Conservation (phyloP, 192 early-diverging fungal genomes). For the Rhizophagus sp. region DNA sequence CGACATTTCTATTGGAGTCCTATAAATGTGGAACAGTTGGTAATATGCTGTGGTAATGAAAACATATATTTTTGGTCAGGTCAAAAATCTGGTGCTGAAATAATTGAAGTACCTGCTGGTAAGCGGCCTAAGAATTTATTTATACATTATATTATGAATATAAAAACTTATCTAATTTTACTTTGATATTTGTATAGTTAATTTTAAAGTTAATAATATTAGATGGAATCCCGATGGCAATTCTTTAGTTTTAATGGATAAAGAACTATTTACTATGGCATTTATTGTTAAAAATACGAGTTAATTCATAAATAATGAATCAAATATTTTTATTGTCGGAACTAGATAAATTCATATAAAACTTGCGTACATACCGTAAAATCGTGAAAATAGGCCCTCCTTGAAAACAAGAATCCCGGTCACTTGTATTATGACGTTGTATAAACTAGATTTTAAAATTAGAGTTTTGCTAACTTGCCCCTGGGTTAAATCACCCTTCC, state of each 20-base stretch:
- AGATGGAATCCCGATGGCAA: conserved; percentile 75
- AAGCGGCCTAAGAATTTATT: conserved; percentile 7
- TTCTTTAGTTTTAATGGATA: conserved; percentile 68
- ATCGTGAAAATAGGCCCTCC: too few relatives aligned
- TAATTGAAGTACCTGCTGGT: conserved; percentile 57
- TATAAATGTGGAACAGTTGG: conserved; percentile 48
- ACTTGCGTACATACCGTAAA: too few relatives aligned
- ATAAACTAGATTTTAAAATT: too few relatives aligned
- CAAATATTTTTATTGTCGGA: too few relatives aligned
- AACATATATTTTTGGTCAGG: conserved; percentile 64
- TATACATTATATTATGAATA: neutral
- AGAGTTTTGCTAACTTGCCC: too few relatives aligned
- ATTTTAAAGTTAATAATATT: conserved; percentile 61
- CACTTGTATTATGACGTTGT: too few relatives aligned
- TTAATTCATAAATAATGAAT: too few relatives aligned
- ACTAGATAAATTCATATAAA: too few relatives aligned
- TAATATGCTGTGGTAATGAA: conserved; percentile 60
- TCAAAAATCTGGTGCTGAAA: conserved; percentile 35
- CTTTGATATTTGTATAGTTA: conserved; percentile 38
- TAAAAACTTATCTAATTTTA: neutral
- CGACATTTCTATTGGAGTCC: conserved; percentile 70
- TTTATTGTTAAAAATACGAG: conserved; percentile 20
- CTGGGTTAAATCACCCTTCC: too few relatives aligned
- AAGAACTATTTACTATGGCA: conserved; percentile 70
- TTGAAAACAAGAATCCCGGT: too few relatives aligned